Evolutionary conservation across 2,329 filamentous ascomycete genomes (phyloP).

Genomic region (Colletotrichum shisoi): DNA sequence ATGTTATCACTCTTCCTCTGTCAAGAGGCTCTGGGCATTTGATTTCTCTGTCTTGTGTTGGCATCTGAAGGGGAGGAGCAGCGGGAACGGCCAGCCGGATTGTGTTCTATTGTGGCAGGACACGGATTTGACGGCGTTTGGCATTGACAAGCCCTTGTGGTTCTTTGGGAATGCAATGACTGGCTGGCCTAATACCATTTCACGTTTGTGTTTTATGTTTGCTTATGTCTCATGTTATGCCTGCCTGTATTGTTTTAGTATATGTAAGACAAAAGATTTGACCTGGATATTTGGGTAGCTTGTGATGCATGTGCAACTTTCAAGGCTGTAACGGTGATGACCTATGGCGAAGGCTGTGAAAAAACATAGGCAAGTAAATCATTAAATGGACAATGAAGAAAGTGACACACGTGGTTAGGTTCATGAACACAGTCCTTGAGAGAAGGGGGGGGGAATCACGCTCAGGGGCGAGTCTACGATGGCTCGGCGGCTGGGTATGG

Average conservation of each 20-base stretch:
- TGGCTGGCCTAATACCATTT: conserved; percentile 32
- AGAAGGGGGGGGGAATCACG: too few species aligned
- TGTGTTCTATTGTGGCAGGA: conserved; percentile 8
- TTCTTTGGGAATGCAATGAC: conserved; percentile 20
- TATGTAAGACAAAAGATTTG: conserved; percentile 14
- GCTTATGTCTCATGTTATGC: conserved; percentile 30
- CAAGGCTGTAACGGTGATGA: not conserved
- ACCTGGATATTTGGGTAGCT: not conserved
- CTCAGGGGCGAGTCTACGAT: not conserved
- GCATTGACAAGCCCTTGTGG: conserved; percentile 24
- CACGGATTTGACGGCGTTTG: conserved; percentile 35
- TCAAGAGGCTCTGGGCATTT: conserved; percentile 2
- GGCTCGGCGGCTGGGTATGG: too few species aligned
- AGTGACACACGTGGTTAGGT: too few species aligned
- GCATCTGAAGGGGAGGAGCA: not conserved
- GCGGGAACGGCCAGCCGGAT: not conserved
- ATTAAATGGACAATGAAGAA: too few species aligned
- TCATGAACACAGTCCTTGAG: too few species aligned
- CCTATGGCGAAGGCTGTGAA: too few species aligned
- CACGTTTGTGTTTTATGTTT: conserved; percentile 23
- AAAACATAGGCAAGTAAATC: too few species aligned
- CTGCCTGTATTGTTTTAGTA: conserved; percentile 22
- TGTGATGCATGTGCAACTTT: not conserved
- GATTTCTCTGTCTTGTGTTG: conserved; percentile 9
- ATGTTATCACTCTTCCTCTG: not conserved